Evolutionary conservation across 306 rosid species (phyloP).

Genomic region (Prunus mongolica): DNA sequence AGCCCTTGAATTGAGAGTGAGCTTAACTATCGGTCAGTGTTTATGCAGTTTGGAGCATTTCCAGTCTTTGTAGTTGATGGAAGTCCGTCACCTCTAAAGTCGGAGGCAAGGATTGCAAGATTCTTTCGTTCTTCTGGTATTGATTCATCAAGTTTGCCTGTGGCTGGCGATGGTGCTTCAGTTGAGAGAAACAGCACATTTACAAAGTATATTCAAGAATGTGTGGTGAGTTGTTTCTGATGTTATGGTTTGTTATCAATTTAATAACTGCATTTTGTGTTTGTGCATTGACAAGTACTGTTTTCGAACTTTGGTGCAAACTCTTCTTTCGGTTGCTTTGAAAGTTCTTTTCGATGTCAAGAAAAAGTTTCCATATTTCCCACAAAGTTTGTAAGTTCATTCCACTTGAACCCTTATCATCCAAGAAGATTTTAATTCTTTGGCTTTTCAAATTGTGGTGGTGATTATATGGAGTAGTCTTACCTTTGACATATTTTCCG

Average conservation of each 20-base stretch:
- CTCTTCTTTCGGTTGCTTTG: neutral
- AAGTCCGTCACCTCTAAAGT: constrained; percentile 71
- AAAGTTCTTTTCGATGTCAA: neutral
- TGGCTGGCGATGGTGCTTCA: constrained; percentile 49
- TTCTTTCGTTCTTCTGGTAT: constrained; percentile 67
- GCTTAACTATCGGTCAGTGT: constrained; percentile 16
- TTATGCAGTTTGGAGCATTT: constrained; percentile 81
- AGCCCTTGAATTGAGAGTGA: neutral
- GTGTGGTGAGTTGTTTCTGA: constrained; percentile 56
- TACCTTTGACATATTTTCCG: neutral
- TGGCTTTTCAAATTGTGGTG: neutral
- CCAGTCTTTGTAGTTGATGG: constrained; percentile 86
- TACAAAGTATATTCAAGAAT: constrained; percentile 63
- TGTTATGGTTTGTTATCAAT: neutral
- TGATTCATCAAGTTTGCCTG: constrained; percentile 50
- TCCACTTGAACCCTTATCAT: neutral
- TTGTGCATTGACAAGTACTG: neutral
- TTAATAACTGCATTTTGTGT: neutral
- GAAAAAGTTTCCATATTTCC: neutral
- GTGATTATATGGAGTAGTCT: neutral
- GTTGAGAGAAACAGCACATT: constrained; percentile 63
- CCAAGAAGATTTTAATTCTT: neutral
- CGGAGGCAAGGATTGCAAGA: constrained; percentile 63
- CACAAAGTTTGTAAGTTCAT: neutral
- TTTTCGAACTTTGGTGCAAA: neutral